Percentiles rank a stretch among this genome's conserved stretches.
These are phyloP conservation scores for Mycosarcoma mackinlayi DNA, from an alignment of 1,284 basidiomycete species.

Conservation along the genomic window DNA sequence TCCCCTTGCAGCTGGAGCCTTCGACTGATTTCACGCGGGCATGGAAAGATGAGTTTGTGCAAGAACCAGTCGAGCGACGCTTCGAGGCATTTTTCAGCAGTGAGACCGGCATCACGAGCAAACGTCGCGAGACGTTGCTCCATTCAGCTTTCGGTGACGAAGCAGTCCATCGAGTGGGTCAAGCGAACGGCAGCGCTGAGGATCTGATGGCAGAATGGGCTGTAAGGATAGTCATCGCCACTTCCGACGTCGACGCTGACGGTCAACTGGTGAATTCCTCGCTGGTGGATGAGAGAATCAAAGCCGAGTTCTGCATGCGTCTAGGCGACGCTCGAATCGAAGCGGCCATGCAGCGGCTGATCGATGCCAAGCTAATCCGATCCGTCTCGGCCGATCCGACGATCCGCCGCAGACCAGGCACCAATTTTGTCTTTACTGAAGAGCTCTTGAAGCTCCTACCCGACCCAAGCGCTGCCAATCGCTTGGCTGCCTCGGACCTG, in stretches of 20 bases:
- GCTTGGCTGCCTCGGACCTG: conserved; percentile 16
- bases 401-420: conserved; percentile 37
- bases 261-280: neutral
- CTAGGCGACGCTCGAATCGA: conserved; percentile 43
- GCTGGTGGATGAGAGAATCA: conserved; percentile 17
- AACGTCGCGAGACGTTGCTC: conserved; percentile 33
- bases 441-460: conserved; percentile 28
- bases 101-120: conserved; percentile 32
- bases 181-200: neutral
- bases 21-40: conserved; percentile 28
- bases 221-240: conserved; percentile 31
- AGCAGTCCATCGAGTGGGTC: neutral
- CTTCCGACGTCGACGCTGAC: neutral
- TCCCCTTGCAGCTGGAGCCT: conserved; percentile 28
- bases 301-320: conserved; percentile 30
- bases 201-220: conserved; percentile 34
- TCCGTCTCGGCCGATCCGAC: conserved; percentile 20
- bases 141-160: conserved; percentile 16
- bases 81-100: conserved; percentile 22
- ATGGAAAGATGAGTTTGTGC: conserved; percentile 41
- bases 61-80: conserved; percentile 17
- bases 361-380: conserved; percentile 40
- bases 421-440: conserved; percentile 48
- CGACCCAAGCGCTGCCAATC: conserved; percentile 7
- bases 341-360: conserved; percentile 32